Base-by-base conservation (phyloP, 805 yeast genomes). In the Cyberlindnera americana region DNA sequence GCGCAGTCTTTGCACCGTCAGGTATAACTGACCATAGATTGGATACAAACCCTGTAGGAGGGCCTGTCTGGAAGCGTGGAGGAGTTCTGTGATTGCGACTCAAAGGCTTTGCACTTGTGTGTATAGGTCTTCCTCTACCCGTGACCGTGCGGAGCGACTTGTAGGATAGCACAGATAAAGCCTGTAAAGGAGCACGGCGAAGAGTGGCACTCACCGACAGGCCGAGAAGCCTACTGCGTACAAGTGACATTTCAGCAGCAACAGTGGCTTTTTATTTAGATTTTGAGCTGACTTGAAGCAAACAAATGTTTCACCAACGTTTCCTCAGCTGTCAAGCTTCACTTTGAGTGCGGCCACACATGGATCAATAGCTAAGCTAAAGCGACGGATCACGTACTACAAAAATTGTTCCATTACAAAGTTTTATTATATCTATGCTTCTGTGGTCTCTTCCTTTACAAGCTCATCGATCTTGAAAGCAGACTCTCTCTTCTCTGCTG, bases 1-100 rank as follows among this genome's bases (percentile, higher is more conserved):
- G n/a, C 3, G 31, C 43, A 2, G 46, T 35, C 29, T 41, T 47
- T 4, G 37, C 40, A 7, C 41, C 35, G 19, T 47, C 47, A 2
- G 50, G 47, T 14, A 47, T 23, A 31, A 27, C 15, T 2, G 29
- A 10, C 38, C 44, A 36, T 7, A 26, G 3, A 8, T 8, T 16
- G 15, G 38, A 32, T 2, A 29, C 11, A 24, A 25, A 29, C 3
- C 38, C 44, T 11, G 26, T 18, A 10, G 43, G 43, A 17, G 39
- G 29, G 9, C 43, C 43, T 13, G 12, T 14, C n/a, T 31, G 39
- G 26, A 26, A 30, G 8, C 29, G 32, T 15, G 36, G 41, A 15
- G 41, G 29, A 5, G 30, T 25, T 16, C 23, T 13, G 5, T 14
- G 29, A 14, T 19, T 5, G n/a, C 13, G 12, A 4, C 3, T 10